These are phyloP conservation scores for Euphorbia pulcherrima DNA, from an alignment of 345 rosid species.

Conservation along the genomic window DNA sequence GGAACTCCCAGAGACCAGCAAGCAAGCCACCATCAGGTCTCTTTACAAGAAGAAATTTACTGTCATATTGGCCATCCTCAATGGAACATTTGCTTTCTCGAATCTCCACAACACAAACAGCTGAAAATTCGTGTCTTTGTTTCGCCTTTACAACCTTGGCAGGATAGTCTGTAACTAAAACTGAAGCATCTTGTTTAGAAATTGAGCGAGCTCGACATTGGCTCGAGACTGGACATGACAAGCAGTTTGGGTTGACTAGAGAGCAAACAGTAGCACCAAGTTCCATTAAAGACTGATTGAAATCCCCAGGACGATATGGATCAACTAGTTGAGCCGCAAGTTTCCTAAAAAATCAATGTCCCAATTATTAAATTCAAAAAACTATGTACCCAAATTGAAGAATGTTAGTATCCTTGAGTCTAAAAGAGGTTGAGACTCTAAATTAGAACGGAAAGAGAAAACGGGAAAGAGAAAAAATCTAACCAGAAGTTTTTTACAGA, in stretches of 20 bases:
- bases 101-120: slow-evolving; percentile 82
- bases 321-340: slow-evolving; percentile 88
- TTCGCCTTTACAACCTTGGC: slow-evolving; percentile 59
- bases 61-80: slow-evolving; percentile 35
- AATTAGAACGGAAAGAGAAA: slow-evolving; percentile 2
- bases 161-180: slow-evolving; percentile 70
- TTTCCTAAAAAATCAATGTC: slow-evolving; percentile 44
- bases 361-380: too few species aligned
- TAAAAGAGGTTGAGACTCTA: neutral
- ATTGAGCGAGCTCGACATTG: slow-evolving; percentile 63
- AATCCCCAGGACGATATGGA: slow-evolving; percentile 76
- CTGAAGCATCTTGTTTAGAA: slow-evolving; percentile 43
- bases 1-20: slow-evolving; percentile 99
- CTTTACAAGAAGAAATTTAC: slow-evolving; percentile 66
- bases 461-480: slow-evolving; percentile 21
- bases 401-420: neutral
- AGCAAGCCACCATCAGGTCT: slow-evolving; percentile 86
- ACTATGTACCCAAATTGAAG: neutral
- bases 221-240: slow-evolving; percentile 69
- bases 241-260: slow-evolving; percentile 63
- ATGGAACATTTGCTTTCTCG: slow-evolving; percentile 25
- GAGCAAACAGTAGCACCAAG: slow-evolving; percentile 91
- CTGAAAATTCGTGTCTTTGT: slow-evolving; percentile 63
- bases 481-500: slow-evolving; percentile 69
- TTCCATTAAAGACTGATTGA: slow-evolving; percentile 93